Conservation (phyloP, 768 basidiomycete genomes). For the Tulasnella sp. region DNA sequence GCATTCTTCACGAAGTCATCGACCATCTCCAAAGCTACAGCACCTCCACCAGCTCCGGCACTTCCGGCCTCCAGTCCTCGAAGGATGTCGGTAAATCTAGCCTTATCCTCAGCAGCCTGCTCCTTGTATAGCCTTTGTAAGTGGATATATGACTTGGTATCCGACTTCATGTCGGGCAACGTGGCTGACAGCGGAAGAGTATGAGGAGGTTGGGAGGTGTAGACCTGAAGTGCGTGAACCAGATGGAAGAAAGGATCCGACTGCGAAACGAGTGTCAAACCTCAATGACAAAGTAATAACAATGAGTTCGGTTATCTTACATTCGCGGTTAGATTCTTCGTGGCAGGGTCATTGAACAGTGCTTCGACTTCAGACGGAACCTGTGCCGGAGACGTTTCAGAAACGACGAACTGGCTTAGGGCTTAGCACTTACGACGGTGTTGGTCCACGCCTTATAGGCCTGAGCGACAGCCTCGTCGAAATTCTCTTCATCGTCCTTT, state of each 20-base stretch:
- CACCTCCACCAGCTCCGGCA: conserved; percentile 44
- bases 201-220: conserved; percentile 55
- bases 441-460: conserved; percentile 79
- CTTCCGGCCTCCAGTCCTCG: conserved; percentile 49
- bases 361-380: conserved; percentile 69
- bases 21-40: conserved; percentile 24
- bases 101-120: conserved; percentile 72
- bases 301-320: conserved; percentile 40
- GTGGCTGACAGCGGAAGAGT: conserved; percentile 80
- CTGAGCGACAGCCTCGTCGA: conserved; percentile 90
- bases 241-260: conserved; percentile 79
- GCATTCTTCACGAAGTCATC: conserved; percentile 81
- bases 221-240: conserved; percentile 70
- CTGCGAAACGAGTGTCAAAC: conserved; percentile 37
- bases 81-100: conserved; percentile 49
- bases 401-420: not conserved
- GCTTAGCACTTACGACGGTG: conserved; percentile 43
- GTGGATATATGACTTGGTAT: conserved; percentile 77
- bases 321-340: conserved; percentile 50
- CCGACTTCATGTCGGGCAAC: conserved; percentile 95
- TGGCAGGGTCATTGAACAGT: conserved; percentile 65
- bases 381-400: conserved; percentile 40
- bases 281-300: not conserved
- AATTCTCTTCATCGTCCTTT: conserved; percentile 93
- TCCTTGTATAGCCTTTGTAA: conserved; percentile 85